A percentile compares a stretch with the other conserved stretches of the same genome.
Evolutionary conservation across 345 rosid species (phyloP).

Genomic region (Euphorbia lathyris): DNA sequence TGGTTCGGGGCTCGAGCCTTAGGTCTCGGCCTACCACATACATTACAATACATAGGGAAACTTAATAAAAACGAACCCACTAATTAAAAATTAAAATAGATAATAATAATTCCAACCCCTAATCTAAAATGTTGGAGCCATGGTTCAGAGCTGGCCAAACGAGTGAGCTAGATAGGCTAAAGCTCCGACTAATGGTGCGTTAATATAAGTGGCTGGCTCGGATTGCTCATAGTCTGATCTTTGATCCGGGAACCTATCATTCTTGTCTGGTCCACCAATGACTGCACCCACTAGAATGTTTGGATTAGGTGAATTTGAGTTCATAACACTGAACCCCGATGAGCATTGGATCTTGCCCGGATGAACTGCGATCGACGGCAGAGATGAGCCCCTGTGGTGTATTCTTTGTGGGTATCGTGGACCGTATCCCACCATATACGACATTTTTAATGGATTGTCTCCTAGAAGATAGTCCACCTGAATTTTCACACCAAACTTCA

Average conservation of each 20-base stretch:
- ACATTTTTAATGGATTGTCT: slow-evolving; percentile 30
- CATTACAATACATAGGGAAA: not conserved
- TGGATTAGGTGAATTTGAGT: slow-evolving; percentile 25
- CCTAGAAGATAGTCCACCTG: slow-evolving; percentile 32
- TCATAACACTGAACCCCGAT: slow-evolving; percentile 21
- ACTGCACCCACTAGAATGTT: slow-evolving; percentile 30
- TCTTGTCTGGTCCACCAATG: slow-evolving; percentile 26
- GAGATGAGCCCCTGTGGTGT: slow-evolving; percentile 31
- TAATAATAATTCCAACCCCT: slow-evolving; percentile 2
- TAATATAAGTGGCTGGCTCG: slow-evolving; percentile 30
- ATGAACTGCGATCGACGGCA: slow-evolving; percentile 19
- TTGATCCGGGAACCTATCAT: slow-evolving; percentile 25
- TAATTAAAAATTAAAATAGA: not conserved
- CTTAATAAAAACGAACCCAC: not conserved
- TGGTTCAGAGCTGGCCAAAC: slow-evolving; percentile 62
- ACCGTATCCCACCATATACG: slow-evolving; percentile 34
- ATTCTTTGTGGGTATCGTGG: slow-evolving; percentile 25
- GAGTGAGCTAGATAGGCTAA: slow-evolving; percentile 57
- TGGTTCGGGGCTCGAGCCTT: slow-evolving; percentile 39
- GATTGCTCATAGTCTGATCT: slow-evolving; percentile 32
- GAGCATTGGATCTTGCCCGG: slow-evolving; percentile 27
- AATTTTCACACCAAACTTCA: not conserved
- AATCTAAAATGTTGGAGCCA: not conserved
- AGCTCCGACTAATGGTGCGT: slow-evolving; percentile 27
- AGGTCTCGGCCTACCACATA: slow-evolving; percentile 11